Conservation (phyloP, 75 land plant species). For the Picea sitchensis region DNA sequence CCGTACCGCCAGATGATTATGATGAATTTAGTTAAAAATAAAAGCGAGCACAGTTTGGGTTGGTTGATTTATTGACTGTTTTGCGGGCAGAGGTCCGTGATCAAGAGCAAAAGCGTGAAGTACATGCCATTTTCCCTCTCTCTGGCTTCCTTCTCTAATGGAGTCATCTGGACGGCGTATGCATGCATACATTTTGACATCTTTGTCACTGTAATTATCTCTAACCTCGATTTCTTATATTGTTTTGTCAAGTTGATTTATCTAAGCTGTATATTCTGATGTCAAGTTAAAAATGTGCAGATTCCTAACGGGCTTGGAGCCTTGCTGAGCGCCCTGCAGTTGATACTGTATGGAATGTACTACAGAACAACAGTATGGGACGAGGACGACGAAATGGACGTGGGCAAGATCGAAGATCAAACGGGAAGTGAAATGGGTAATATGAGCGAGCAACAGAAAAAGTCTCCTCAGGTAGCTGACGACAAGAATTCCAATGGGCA, state of each 20-base stretch:
- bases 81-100: conserved; percentile 42
- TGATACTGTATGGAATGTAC: conserved; percentile 41
- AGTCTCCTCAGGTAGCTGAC: no score
- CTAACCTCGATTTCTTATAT: neutral
- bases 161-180: conserved; percentile 51
- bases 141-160: conserved; percentile 44
- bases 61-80: neutral
- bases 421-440: no score
- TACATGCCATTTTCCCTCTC: conserved; percentile 72
- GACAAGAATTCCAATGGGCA: no score
- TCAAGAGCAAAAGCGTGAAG: conserved; percentile 49
- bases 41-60: neutral
- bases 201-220: conserved; percentile 31
- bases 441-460: no score
- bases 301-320: conserved; percentile 66
- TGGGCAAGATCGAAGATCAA: no score
- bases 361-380: conserved; percentile 16
- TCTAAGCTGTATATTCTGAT: neutral
- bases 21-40: neutral
- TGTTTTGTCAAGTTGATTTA: neutral
- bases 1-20: neutral
- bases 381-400: neutral
- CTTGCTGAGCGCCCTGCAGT: conserved; percentile 32
- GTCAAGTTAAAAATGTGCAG: conserved; percentile 15
- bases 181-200: conserved; percentile 46